phyloP scores from a whole-genome alignment of 495 filamentous ascomycete species.

The Cercophora samala region DNA sequence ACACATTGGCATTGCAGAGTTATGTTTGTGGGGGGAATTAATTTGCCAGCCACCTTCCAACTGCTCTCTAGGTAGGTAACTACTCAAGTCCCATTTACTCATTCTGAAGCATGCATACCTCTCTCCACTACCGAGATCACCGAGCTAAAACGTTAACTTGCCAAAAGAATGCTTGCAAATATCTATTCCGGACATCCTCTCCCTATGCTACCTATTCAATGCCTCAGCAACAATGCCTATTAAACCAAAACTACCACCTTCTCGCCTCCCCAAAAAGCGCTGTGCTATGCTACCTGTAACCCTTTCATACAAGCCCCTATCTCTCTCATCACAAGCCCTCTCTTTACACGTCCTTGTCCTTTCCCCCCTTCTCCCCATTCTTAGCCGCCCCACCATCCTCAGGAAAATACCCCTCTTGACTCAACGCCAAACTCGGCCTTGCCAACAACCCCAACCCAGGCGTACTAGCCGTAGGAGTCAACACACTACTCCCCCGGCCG shows the following conservation, averaged over 20 bases:
- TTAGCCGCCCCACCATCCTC: background rate
- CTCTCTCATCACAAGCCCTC: background rate
- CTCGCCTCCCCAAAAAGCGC: background rate
- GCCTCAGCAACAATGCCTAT: background rate
- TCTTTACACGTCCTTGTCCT: background rate
- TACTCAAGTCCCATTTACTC: too few species aligned
- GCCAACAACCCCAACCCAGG: background rate
- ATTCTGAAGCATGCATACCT: too few species aligned
- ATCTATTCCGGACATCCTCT: too few species aligned
- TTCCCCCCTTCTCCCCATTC: background rate
- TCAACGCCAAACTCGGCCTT: background rate
- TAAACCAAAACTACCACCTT: background rate
- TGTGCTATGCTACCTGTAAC: background rate
- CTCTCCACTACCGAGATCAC: too few species aligned
- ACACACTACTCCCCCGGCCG: background rate
- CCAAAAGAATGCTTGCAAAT: too few species aligned
- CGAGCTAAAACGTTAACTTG: too few species aligned
- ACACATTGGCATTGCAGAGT: too few species aligned
- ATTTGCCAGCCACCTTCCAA: too few species aligned
- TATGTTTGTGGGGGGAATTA: too few species aligned
- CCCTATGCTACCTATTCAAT: too few species aligned
- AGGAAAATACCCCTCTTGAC: background rate
- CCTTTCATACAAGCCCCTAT: background rate
- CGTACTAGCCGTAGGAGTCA: slow-evolving; percentile 8
- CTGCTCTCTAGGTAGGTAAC: too few species aligned